Evolutionary conservation across 441 rosid genomes (phyloP).

Genomic region (Syzygium syzygioides): DNA sequence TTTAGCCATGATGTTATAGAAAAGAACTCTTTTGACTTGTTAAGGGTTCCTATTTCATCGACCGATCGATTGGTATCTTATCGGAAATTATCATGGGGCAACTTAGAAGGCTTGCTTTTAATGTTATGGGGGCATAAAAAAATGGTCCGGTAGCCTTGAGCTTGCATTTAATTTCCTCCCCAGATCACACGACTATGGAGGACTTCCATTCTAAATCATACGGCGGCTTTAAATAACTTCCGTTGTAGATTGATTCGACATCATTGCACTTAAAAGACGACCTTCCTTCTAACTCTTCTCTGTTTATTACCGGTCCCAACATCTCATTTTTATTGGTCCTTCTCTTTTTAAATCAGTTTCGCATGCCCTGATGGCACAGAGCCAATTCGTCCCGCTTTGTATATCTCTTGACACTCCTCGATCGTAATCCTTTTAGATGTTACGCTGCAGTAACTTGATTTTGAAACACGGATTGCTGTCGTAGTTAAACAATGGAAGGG

Average conservation of each 20-base stretch:
- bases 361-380: accelerated
- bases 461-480: background rate
- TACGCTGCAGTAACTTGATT: background rate
- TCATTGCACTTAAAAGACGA: background rate
- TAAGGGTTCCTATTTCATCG: background rate
- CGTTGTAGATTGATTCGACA: background rate
- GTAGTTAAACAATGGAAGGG: background rate
- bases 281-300: background rate
- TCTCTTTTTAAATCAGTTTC: background rate
- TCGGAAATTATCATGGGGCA: background rate
- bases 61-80: background rate
- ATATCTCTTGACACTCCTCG: background rate
- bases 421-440: background rate
- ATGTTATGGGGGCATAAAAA: background rate
- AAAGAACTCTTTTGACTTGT: background rate
- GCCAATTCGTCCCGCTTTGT: background rate
- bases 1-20: background rate
- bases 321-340: background rate
- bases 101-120: background rate
- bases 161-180: background rate
- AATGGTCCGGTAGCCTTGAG: background rate
- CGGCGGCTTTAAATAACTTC: background rate
- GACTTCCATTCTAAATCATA: background rate
- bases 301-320: background rate
- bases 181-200: background rate